phyloP scores from a whole-genome alignment of 768 basidiomycete species.

The Tulasnella sp. region DNA sequence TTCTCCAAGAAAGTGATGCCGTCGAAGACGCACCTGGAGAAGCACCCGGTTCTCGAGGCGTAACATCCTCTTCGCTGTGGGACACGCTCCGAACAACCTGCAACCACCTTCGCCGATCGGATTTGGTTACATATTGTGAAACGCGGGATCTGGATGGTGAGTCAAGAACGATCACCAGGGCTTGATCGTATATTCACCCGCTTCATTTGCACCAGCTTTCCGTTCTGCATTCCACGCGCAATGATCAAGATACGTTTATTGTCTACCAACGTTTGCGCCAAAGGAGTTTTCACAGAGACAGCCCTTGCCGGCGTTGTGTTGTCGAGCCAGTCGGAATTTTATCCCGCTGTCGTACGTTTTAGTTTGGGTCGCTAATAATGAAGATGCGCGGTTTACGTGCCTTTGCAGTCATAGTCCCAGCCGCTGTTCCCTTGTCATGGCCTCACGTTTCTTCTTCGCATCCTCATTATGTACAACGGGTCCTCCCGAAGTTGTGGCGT shows the following conservation, averaged over 20 bases:
- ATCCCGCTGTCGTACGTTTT: not conserved
- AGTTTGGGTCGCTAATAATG: not conserved
- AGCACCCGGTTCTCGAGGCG: conserved; percentile 53
- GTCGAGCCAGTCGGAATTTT: not conserved
- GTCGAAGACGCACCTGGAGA: conserved; percentile 50
- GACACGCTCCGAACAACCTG: conserved; percentile 80
- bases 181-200: not conserved
- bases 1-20: conserved; percentile 78
- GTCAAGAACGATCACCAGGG: conserved; percentile 10
- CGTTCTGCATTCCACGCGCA: conserved; percentile 19
- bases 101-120: conserved; percentile 70
- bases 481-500: conserved; percentile 11
- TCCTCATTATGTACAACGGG: conserved; percentile 38
- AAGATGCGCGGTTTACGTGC: conserved; percentile 6
- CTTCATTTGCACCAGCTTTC: conserved; percentile 22
- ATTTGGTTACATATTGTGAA: conserved; percentile 73
- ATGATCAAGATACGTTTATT: not conserved
- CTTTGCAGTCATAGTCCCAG: conserved; percentile 32
- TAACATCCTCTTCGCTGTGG: conserved; percentile 79
- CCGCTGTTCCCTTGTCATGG: conserved; percentile 38
- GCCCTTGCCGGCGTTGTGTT: not conserved
- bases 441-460: conserved; percentile 38
- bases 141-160: conserved; percentile 62
- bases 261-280: not conserved
- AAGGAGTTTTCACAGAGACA: not conserved